These are phyloP conservation scores for Malus sieversii DNA, from an alignment of 306 rosid species.

Conservation along the genomic window DNA sequence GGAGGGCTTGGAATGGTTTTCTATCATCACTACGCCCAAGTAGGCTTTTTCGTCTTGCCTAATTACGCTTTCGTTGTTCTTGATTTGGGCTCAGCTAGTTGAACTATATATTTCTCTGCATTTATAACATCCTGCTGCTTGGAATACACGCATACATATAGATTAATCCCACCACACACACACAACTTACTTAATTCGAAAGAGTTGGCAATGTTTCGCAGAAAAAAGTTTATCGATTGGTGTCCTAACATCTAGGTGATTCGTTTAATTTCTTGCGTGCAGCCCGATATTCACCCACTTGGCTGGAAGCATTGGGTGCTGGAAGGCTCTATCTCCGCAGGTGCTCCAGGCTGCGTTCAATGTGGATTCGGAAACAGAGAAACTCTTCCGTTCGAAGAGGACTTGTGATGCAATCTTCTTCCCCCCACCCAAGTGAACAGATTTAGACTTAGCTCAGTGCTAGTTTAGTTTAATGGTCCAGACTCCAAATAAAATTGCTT, in stretches of 20 bases:
- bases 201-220: too few species aligned
- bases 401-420: slow-evolving; percentile 68
- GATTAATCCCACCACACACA: not conserved
- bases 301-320: slow-evolving; percentile 70
- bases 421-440: slow-evolving; percentile 59
- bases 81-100: not conserved
- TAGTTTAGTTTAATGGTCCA: not conserved
- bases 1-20: slow-evolving; percentile 84
- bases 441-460: not conserved
- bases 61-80: not conserved
- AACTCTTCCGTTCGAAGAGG: slow-evolving; percentile 74
- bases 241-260: not conserved
- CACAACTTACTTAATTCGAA: not conserved
- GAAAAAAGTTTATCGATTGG: too few species aligned
- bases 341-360: slow-evolving; percentile 73
- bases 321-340: slow-evolving; percentile 71
- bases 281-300: slow-evolving; percentile 81
- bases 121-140: not conserved
- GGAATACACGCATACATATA: too few species aligned
- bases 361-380: slow-evolving; percentile 48
- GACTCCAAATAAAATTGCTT: slow-evolving; percentile 1
- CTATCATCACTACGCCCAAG: slow-evolving; percentile 76
- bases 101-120: not conserved
- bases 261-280: slow-evolving; percentile 5
- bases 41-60: slow-evolving; percentile 12